Conservation (phyloP, 1,139 yeast species). For the Suhomyces ambrosiae region DNA sequence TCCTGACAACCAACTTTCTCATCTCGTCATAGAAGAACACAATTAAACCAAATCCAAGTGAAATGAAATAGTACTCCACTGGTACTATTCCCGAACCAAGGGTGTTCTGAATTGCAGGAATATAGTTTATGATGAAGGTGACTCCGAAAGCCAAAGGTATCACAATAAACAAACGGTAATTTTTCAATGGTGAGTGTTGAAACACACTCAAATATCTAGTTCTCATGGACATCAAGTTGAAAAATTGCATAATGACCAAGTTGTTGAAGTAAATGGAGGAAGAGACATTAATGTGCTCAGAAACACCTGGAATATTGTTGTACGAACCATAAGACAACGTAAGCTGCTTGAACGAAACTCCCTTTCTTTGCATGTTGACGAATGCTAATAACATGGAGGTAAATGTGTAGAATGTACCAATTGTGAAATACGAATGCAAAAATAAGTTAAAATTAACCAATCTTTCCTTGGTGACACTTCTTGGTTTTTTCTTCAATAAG, state of each 20-base stretch:
- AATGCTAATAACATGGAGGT: constrained; percentile 48
- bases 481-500: constrained; percentile 44
- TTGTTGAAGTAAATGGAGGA: constrained; percentile 53
- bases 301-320: constrained; percentile 27
- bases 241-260: constrained; percentile 52
- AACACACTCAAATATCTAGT: constrained; percentile 47
- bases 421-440: constrained; percentile 45
- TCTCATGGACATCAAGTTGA: constrained; percentile 50
- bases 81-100: constrained; percentile 46
- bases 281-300: constrained; percentile 32
- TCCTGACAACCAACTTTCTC: constrained; percentile 43
- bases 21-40: constrained; percentile 45
- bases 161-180: constrained; percentile 36
- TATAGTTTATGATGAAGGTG: constrained; percentile 49
- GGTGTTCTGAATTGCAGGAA: constrained; percentile 43
- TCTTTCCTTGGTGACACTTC: constrained; percentile 45
- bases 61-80: constrained; percentile 51
- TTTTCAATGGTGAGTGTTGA: constrained; percentile 39
- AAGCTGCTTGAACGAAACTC: constrained; percentile 39
- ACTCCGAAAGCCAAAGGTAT: constrained; percentile 42
- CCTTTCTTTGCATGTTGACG: constrained; percentile 41
- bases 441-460: constrained; percentile 45
- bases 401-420: constrained; percentile 48
- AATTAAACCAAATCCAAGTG: constrained; percentile 47
- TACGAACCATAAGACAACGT: constrained; percentile 42